phyloP scores from a whole-genome alignment of 345 rosid genomes.

The Adansonia digitata region DNA sequence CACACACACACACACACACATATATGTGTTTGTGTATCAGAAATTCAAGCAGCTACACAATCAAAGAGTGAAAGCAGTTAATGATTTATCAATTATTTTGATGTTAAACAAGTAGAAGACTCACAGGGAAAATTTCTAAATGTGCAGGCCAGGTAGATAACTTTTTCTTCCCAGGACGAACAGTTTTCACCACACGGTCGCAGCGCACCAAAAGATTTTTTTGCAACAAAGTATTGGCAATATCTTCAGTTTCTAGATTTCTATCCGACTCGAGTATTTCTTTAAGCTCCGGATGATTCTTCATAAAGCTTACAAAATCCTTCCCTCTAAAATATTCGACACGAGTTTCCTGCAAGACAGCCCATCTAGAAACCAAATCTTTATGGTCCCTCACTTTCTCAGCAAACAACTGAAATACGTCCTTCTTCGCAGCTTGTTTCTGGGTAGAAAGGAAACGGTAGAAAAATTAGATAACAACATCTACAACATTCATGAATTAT shows the following conservation, averaged over 20 bases:
- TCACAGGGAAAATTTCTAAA: constrained; percentile 86
- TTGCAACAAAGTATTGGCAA: constrained; percentile 69
- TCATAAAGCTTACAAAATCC: constrained; percentile 74
- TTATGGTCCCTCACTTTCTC: constrained; percentile 98
- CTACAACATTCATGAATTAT: neutral
- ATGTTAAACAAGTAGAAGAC: constrained; percentile 17
- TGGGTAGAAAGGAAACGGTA: constrained; percentile 15
- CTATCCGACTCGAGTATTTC: constrained; percentile 66
- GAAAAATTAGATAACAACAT: constrained; percentile 1
- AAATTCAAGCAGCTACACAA: neutral
- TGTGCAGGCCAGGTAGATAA: constrained; percentile 99
- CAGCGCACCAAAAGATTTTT: constrained; percentile 88
- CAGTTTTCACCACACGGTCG: constrained; percentile 95
- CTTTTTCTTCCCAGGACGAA: constrained; percentile 98
- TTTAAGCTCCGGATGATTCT: constrained; percentile 71
- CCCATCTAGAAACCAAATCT: constrained; percentile 92
- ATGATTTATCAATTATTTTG: neutral
- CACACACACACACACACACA: neutral
- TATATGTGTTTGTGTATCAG: neutral
- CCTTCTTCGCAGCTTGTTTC: constrained; percentile 87
- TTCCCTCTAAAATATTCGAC: constrained; percentile 96
- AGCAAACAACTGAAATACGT: constrained; percentile 90
- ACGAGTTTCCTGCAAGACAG: constrained; percentile 91
- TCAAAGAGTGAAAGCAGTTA: neutral
- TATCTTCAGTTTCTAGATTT: constrained; percentile 79